Evolutionary conservation across 2,329 filamentous ascomycete species (phyloP).

Genomic region (Neonectria neomacrospora): DNA sequence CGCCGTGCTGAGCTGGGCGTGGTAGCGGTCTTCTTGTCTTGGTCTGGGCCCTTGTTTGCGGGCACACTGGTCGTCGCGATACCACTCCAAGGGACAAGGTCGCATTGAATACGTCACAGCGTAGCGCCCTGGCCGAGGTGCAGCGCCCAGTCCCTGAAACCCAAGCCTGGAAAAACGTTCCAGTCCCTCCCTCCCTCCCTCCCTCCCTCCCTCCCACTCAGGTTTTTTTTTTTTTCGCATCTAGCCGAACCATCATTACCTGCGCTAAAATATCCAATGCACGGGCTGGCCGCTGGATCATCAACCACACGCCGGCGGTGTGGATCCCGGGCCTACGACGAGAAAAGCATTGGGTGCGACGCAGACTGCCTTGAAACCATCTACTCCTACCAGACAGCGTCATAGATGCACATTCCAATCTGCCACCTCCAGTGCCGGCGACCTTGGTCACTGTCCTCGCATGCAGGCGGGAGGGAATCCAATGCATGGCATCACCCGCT

Average conservation of each 20-base stretch:
- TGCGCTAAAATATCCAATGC: background rate
- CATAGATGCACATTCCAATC: background rate
- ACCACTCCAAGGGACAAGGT: constrained; percentile 11
- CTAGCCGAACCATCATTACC: constrained; percentile 11
- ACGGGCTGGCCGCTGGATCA: background rate
- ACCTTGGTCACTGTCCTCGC: constrained; percentile 1
- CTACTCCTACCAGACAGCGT: constrained; percentile 12
- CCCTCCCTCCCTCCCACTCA: background rate
- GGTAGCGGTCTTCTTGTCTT: background rate
- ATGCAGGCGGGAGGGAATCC: constrained; percentile 7
- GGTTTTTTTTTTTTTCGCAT: constrained; percentile 23
- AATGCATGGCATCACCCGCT: constrained; percentile 12
- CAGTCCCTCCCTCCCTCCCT: constrained; percentile 7
- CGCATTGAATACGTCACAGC: constrained; percentile 39
- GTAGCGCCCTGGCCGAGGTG: constrained; percentile 28
- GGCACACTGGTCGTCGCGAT: constrained; percentile 8
- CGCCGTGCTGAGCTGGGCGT: background rate
- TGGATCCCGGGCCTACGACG: background rate
- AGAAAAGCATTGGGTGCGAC: background rate
- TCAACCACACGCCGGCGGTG: background rate
- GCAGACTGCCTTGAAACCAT: constrained; percentile 1
- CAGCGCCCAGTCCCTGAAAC: constrained; percentile 42
- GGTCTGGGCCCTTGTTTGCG: constrained; percentile 1
- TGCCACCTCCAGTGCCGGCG: background rate
- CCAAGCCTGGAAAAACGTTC: constrained; percentile 23